Evolutionary conservation across 1,139 yeast genomes (phyloP).

Genomic region (Diutina ranongensis): DNA sequence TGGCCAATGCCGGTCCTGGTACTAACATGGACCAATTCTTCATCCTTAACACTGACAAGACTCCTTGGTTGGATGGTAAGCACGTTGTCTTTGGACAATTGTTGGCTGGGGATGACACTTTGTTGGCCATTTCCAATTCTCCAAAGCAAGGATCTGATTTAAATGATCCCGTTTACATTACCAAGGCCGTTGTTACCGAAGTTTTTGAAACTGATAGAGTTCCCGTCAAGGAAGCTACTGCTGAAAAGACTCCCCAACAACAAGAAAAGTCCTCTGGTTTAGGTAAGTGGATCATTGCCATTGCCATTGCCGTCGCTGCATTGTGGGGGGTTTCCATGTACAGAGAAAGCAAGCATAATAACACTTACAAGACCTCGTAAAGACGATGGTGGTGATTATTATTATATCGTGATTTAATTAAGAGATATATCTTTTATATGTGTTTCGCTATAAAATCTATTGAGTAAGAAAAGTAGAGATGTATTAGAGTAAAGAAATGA

Average conservation of each 20-base stretch:
- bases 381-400: too few relatives aligned
- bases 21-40: constrained; percentile 34
- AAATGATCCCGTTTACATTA: not conserved
- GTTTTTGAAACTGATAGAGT: not conserved
- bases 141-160: not conserved
- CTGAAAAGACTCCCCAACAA: too few relatives aligned
- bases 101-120: constrained; percentile 21
- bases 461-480: not conserved
- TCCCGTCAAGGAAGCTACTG: not conserved
- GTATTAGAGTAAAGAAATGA: constrained; percentile 2
- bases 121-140: constrained; percentile 10
- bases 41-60: constrained; percentile 19
- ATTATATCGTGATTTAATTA: too few relatives aligned
- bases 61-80: constrained; percentile 31
- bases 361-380: not conserved
- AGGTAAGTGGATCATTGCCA: not conserved
- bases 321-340: not conserved
- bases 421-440: too few relatives aligned
- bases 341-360: not conserved
- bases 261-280: not conserved
- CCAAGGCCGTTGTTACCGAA: not conserved
- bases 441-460: not conserved
- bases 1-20: constrained; percentile 32
- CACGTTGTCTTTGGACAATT: constrained; percentile 50
- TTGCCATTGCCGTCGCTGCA: not conserved